Evolutionary conservation across 2,329 filamentous ascomycete genomes (phyloP), one percentile per base, ranked within the genome.

Genomic region (Trichoderma aggressivum): DNA sequence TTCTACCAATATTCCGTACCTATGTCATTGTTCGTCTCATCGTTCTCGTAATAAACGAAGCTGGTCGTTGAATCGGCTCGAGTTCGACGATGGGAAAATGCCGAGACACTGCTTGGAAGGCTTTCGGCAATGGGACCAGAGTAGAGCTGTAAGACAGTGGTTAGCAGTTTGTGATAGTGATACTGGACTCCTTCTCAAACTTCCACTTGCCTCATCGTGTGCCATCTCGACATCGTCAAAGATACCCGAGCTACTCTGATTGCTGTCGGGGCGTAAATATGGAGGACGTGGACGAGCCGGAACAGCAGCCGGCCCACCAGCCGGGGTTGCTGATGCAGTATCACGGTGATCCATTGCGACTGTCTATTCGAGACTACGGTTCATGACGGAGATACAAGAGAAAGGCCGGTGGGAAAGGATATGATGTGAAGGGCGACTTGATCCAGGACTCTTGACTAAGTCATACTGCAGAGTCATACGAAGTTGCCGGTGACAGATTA

Each of bases 151-250:
- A 71, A 66, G 12, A 7, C 14, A 56, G 36, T 34, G 16, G 14
- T 77, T 74, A 76, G 74, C 34, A 5, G 28, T 3, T 39, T 7
- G 21, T 28, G 53, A 72, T n/a, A 55, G 43, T 34, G 58, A 64
- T 24, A 28, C 58, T 43, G 72, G 53, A 39, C 28, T 65, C 21
- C 10, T 6, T 18, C 39, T 59, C 21, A 26, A 10, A 14, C 63
- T 62, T 47, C 28, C 53, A 64, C 75, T 71, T 77, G 96, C 93
- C 88, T 98, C 95, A 80, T 97, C 93, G 65, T 97, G 94, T 24
- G 96, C 95, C 96, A 99, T 98, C 80, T 98, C 95, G n/a, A 98
- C 94, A 81, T 97, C 94, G 75, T 94, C 94, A 76, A 97, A 91
- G 75, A 98, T 91, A 81, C 93, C 97, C 43, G 90, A 86, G 81